Conservation (phyloP, 192 early-diverging fungal species). For the Linnemannia hyalina region DNA sequence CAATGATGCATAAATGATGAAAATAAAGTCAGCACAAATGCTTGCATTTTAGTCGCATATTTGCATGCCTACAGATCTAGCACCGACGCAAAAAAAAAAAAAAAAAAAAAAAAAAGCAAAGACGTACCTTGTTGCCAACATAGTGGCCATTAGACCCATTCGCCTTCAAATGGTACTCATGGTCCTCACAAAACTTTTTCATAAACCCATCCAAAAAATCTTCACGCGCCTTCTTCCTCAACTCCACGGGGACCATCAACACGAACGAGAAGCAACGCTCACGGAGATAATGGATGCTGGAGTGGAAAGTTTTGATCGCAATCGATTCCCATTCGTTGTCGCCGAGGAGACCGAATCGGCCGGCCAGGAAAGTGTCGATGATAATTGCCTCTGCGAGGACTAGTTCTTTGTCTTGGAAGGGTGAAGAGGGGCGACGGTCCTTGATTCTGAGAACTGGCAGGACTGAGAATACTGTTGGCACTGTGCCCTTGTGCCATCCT, state of each 20-base stretch:
- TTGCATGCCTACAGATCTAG: neutral
- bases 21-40: neutral
- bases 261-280: conserved; percentile 19
- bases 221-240: neutral
- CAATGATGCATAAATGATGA: neutral
- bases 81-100: neutral
- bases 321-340: conserved; percentile 34
- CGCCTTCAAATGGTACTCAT: conserved; percentile 34
- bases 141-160: conserved; percentile 52
- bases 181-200: conserved; percentile 30
- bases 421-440: neutral
- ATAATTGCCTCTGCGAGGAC: conserved; percentile 29
- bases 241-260: neutral
- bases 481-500: conserved; percentile 11
- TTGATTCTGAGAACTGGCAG: conserved; percentile 30
- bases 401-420: conserved; percentile 19
- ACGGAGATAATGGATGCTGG: conserved; percentile 32
- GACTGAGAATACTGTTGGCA: conserved; percentile 21
- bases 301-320: conserved; percentile 26
- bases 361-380: conserved; percentile 33
- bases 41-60: no score
- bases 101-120: no score
- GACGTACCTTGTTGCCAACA: conserved; percentile 40
- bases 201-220: conserved; percentile 5
- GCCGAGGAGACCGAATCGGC: conserved; percentile 32